Evolutionary conservation across 1,284 basidiomycete species (phyloP).

Genomic region (Sporisorium graminicola): DNA sequence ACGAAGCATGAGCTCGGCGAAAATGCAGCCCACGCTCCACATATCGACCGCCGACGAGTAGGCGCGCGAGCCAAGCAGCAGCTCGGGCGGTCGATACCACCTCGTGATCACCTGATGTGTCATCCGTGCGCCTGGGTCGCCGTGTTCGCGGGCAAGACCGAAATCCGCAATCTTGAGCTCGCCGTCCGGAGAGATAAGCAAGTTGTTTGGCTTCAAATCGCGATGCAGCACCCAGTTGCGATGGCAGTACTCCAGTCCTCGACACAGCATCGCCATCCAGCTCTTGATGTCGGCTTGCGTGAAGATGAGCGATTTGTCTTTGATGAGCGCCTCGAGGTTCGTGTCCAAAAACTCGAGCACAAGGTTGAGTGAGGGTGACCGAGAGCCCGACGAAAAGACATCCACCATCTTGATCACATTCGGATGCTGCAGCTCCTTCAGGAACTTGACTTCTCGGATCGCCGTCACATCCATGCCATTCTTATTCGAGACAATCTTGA

Average conservation of each 20-base stretch:
- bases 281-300: conserved; percentile 95
- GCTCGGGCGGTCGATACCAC: conserved; percentile 98
- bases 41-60: conserved; percentile 90
- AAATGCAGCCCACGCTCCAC: conserved; percentile 96
- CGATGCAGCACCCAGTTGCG: conserved; percentile 92
- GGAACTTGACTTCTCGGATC: conserved; percentile 96
- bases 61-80: conserved; percentile 87
- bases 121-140: conserved; percentile 93
- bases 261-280: conserved; percentile 98
- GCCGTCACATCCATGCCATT: conserved; percentile 99
- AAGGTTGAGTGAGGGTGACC: conserved; percentile 83
- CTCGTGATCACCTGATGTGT: conserved; percentile 94
- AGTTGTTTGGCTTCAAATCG: conserved; percentile 98
- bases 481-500: conserved; percentile 75
- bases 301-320: conserved; percentile 90
- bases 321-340: conserved; percentile 97
- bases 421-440: conserved; percentile 91
- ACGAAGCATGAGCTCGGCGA: conserved; percentile 94
- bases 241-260: conserved; percentile 97
- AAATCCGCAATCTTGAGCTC: conserved; percentile 99
- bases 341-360: conserved; percentile 97
- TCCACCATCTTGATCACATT: conserved; percentile 98
- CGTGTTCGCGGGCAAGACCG: conserved; percentile 95
- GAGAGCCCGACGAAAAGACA: conserved; percentile 92
- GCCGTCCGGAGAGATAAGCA: conserved; percentile 90